Conservation (phyloP, 768 basidiomycete species). For the Suillus paluster region DNA sequence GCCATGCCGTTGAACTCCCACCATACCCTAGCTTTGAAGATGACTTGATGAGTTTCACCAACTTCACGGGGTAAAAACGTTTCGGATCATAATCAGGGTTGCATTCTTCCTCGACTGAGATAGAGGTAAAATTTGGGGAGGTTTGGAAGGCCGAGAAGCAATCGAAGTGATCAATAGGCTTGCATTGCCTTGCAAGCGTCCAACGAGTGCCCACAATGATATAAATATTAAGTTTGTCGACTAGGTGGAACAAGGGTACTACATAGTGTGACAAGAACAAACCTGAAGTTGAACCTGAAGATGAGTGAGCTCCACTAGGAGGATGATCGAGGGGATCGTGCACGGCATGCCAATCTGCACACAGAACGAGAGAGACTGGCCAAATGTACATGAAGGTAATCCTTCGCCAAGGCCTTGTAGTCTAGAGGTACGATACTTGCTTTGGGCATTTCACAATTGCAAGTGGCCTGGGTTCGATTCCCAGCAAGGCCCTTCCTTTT, state of each 20-base stretch:
- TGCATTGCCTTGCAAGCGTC: neutral
- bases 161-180: neutral
- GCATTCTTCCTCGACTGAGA: neutral
- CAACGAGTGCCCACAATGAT: neutral
- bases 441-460: conserved; percentile 31
- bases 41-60: neutral
- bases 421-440: conserved; percentile 45
- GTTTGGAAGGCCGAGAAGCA: neutral
- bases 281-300: too few relatives aligned
- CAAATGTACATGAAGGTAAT: neutral
- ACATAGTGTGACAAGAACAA: too few relatives aligned
- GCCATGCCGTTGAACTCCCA: neutral
- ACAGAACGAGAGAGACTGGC: too few relatives aligned
- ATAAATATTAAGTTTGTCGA: neutral
- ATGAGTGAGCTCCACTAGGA: too few relatives aligned
- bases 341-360: too few relatives aligned
- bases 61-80: neutral
- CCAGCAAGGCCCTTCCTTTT: conserved; percentile 24
- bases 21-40: neutral
- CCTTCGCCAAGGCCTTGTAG: conserved; percentile 28
- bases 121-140: neutral
- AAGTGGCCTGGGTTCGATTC: conserved; percentile 30
- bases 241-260: too few relatives aligned
- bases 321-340: too few relatives aligned
- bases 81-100: neutral